These are phyloP conservation scores for Penicillium angulare DNA, from an alignment of 495 filamentous ascomycete species.

Conservation along the genomic window DNA sequence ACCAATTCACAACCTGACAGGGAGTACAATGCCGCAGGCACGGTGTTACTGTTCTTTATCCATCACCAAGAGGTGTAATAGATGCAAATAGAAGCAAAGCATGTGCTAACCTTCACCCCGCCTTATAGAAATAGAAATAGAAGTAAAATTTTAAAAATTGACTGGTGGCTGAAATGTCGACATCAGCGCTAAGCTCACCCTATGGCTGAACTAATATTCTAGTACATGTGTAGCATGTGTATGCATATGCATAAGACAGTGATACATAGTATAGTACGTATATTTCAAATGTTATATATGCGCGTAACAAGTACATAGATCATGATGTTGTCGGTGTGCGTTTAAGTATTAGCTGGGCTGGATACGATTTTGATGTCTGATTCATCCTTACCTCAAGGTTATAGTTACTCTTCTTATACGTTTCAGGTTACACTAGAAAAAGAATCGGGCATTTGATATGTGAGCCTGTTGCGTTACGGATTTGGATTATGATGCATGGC, in stretches of 20 bases:
- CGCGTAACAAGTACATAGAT: too few relatives aligned
- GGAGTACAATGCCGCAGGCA: slow-evolving; percentile 1
- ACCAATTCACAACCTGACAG: slow-evolving; percentile 7
- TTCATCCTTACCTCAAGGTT: background rate
- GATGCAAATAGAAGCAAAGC: background rate
- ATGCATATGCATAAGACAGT: background rate
- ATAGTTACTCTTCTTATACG: background rate
- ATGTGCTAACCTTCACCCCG: too few relatives aligned
- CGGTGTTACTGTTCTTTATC: background rate
- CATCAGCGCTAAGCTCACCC: too few relatives aligned
- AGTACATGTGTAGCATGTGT: too few relatives aligned
- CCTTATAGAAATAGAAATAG: too few relatives aligned
- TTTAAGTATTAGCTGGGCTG: background rate
- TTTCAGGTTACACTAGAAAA: slow-evolving; percentile 1
- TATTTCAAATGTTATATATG: too few relatives aligned
- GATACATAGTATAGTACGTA: background rate
- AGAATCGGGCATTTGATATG: background rate
- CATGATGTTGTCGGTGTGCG: background rate
- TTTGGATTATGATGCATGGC: background rate
- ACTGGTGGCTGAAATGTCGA: too few relatives aligned
- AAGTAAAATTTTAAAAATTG: too few relatives aligned
- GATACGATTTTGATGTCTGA: background rate
- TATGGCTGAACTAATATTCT: too few relatives aligned
- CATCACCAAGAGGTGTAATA: background rate
- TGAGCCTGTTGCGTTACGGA: background rate